Base-by-base conservation (phyloP, 306 rosid genomes). In the Aeschynomene evenia region DNA sequence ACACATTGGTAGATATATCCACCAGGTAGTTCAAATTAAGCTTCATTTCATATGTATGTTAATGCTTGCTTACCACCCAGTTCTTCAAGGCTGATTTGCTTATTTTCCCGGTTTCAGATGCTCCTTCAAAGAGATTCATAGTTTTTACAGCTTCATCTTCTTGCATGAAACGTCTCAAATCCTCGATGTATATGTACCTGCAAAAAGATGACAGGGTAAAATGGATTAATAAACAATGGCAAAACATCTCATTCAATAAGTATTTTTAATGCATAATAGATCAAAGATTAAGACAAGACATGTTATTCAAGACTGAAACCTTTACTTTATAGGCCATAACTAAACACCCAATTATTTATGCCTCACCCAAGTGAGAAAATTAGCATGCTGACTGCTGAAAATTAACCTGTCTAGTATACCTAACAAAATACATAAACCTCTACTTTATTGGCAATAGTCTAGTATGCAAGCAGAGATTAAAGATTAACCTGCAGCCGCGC, bases 11-110 rank as follows among this genome's bases (percentile, higher is more conserved):
- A 37, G 29, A 64, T 29, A 57, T 21, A 31, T 29, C 43, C 2
- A 21, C 54, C 43, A 24, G 22, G 24, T 54, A 69, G 24, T 45
- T 24, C 49, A 23, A 63, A 40, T 33, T 14, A 52, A 42, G 76
- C 26, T 55, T 46, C 39, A 43, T 10, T 29, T 24, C 55, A 39
- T 9, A 49, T 68, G 66, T 39, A 7, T 61, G 45, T 24, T 74
- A 48, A 37, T n/a, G n/a, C n/a, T 3, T 60, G 43, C 95, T 87
- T 75, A 92, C 98, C 96, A 92, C 95, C 98, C 96, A 92, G 69
- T 89, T 87, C 80, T 85, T 89, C 89, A 92, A 69, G 43, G 88
- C 70, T 9, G 90, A 69, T 84, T 89, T 92, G 80, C 96, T 68
- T 48, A 92, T 87, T 83, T 14, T 89, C 71, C 58, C 74, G 18